Base-by-base conservation (phyloP, 2,329 filamentous ascomycete genomes). In the Sporothrix protearum region DNA sequence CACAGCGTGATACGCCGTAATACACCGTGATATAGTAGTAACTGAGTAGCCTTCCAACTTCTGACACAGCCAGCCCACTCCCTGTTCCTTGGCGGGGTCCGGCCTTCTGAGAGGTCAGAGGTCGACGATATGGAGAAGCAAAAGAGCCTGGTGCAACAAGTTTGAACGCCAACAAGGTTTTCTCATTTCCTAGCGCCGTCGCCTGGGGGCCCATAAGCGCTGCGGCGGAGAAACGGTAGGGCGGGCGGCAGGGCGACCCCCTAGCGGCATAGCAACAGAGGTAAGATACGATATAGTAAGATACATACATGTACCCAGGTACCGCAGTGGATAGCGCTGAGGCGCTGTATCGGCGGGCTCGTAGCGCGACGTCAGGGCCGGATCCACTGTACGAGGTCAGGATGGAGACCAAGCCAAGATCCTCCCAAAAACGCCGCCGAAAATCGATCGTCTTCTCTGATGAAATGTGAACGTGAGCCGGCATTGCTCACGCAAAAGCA, bases 261-360 rank as follows among this genome's bases (percentile, higher is more conserved):
- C 69, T 69, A 49, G 71, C 71, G 69, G 69, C 71, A 72, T 69
- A 49, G 71, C 71, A 72, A 72, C 71, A 66, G 67, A 45, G 68
- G 68, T 70, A 63, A 53, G 33, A n/a, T n/a, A n/a, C n/a, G n/a
- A n/a, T 25, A 28, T 22, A 12, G 39, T 42, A 42, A 42, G 39
- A n/a, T n/a, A n/a, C n/a, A n/a, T n/a, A n/a, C n/a, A n/a, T n/a
- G n/a, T n/a, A n/a, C n/a, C n/a, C n/a, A n/a, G n/a, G n/a, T n/a
- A n/a, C n/a, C n/a, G n/a, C n/a, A n/a, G n/a, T n/a, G n/a, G n/a
- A n/a, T 42, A 42, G 39, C 39, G 39, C 39, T 42, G 42, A 16
- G 19, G 16, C 42, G 42, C 33, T 36, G 33, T 36, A 36, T 36
- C 33, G 33, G 33, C 33, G 33, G 33, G 8, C 33, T 36, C 33